Percentiles rank a stretch among this genome's conserved stretches.
Conservation (phyloP, 1,139 yeast genomes). For the Maudiozyma humilis region DNA sequence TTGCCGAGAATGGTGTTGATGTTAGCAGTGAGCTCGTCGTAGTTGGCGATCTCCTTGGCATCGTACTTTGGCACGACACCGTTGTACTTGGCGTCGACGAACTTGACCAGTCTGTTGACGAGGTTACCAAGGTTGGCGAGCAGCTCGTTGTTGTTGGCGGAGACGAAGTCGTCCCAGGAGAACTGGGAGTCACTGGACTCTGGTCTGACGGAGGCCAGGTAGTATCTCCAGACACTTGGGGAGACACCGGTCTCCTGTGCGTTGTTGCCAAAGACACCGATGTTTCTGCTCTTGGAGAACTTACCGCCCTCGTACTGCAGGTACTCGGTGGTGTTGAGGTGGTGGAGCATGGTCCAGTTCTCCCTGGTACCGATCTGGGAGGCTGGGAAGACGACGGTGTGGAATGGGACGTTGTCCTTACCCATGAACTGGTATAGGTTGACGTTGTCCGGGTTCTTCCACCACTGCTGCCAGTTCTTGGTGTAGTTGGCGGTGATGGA, state of each 20-base stretch:
- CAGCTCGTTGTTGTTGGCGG: slow-evolving; percentile 85
- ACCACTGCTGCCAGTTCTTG: slow-evolving; percentile 75
- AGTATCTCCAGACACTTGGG: slow-evolving; percentile 94
- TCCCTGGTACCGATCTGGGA: slow-evolving; percentile 82
- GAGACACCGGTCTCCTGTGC: slow-evolving; percentile 88
- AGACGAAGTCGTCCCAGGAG: slow-evolving; percentile 91
- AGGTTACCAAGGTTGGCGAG: slow-evolving; percentile 94
- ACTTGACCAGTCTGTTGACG: slow-evolving; percentile 86
- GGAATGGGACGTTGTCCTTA: slow-evolving; percentile 97
- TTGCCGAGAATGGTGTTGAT: slow-evolving; percentile 50
- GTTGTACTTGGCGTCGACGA: slow-evolving; percentile 80
- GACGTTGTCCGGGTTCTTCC: slow-evolving; percentile 84
- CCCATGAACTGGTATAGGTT: slow-evolving; percentile 95
- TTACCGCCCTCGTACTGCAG: slow-evolving; percentile 96
- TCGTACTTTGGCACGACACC: slow-evolving; percentile 72
- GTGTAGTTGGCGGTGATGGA: slow-evolving; percentile 93
- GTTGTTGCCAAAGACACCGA: slow-evolving; percentile 95
- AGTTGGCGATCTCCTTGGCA: slow-evolving; percentile 40
- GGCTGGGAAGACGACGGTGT: slow-evolving; percentile 93
- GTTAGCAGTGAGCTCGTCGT: slow-evolving; percentile 46
- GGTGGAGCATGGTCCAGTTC: slow-evolving; percentile 83
- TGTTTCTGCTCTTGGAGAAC: slow-evolving; percentile 89
- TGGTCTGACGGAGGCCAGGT: slow-evolving; percentile 83
- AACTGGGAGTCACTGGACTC: slow-evolving; percentile 92
- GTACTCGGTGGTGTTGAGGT: slow-evolving; percentile 90